Conservation (phyloP, 169 alveolate genomes). For the Cryptosporidium andersoni region DNA sequence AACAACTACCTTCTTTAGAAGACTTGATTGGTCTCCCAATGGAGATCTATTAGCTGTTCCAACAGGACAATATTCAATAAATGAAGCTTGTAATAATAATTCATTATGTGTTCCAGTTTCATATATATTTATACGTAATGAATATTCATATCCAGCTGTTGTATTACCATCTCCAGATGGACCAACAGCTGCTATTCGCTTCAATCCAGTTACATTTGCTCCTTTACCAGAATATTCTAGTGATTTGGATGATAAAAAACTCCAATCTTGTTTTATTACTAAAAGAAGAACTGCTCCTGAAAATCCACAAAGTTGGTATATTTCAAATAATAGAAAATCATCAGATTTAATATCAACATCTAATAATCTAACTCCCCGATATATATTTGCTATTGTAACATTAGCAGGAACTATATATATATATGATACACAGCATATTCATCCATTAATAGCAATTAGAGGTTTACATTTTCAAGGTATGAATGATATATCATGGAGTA, state of each 20-base stretch:
- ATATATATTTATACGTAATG: conserved; percentile 40
- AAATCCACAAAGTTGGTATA: conserved; percentile 38
- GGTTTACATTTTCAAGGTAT: conserved; percentile 91
- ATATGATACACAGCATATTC: conserved; percentile 84
- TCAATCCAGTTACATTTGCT: conserved; percentile 46
- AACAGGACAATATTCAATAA: conserved; percentile 78
- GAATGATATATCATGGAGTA: conserved; percentile 93
- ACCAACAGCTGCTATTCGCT: conserved; percentile 54
- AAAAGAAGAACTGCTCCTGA: conserved; percentile 28
- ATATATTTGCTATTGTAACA: conserved; percentile 85
- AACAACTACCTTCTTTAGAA: conserved; percentile 85
- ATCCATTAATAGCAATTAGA: conserved; percentile 89
- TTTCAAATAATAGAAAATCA: conserved; percentile 19
- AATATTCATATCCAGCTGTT: conserved; percentile 53
- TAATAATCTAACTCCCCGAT: conserved; percentile 79
- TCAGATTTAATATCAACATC: conserved; percentile 29
- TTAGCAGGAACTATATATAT: conserved; percentile 86
- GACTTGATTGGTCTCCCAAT: conserved; percentile 90
- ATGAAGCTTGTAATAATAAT: conserved; percentile 1
- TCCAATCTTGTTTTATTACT: conserved; percentile 10
- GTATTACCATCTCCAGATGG: conserved; percentile 69
- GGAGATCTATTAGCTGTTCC: conserved; percentile 87
- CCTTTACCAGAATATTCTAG: neutral
- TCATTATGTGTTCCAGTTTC: conserved; percentile 44
- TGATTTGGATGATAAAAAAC: neutral